Percentiles rank a stretch among this genome's conserved stretches.
Conservation (phyloP, 2,329 filamentous ascomycete species). For the Ascochyta pisi region DNA sequence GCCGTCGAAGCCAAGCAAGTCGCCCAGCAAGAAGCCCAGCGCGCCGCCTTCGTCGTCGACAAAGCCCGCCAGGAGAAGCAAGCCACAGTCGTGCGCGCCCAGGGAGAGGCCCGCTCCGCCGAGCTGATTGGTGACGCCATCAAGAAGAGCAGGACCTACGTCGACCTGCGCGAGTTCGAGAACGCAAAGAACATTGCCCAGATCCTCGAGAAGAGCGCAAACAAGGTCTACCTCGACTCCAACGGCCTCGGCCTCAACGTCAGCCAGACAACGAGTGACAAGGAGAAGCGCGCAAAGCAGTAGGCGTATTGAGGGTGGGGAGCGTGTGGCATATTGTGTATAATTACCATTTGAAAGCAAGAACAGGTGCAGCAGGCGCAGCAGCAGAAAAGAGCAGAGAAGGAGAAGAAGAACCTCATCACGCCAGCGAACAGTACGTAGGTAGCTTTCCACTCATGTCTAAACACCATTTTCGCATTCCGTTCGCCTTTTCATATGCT, state of each 20-base stretch:
- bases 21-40: constrained; percentile 89
- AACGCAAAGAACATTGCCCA: constrained; percentile 90
- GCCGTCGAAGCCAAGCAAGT: constrained; percentile 75
- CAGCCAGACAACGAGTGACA: constrained; percentile 52
- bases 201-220: constrained; percentile 86
- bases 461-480: constrained; percentile 27
- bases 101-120: constrained; percentile 97
- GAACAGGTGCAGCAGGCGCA: too few relatives aligned
- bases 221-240: constrained; percentile 92
- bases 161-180: constrained; percentile 97
- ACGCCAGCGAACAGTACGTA: constrained; percentile 28
- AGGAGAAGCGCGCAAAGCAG: constrained; percentile 45
- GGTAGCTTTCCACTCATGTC: constrained; percentile 47
- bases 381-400: too few relatives aligned
- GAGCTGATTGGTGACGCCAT: constrained; percentile 98
- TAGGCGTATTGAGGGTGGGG: constrained; percentile 14
- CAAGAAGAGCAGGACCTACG: constrained; percentile 98
- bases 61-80: constrained; percentile 99
- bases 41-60: constrained; percentile 96
- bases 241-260: constrained; percentile 93
- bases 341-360: constrained; percentile 24
- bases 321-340: constrained; percentile 24
- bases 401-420: constrained; percentile 8
- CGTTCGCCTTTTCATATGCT: neutral
- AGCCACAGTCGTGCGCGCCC: constrained; percentile 95